Evolutionary conservation across 768 basidiomycete species (phyloP), one percentile per base, ranked within the genome.

Genomic region (Steccherinum ochraceum): DNA sequence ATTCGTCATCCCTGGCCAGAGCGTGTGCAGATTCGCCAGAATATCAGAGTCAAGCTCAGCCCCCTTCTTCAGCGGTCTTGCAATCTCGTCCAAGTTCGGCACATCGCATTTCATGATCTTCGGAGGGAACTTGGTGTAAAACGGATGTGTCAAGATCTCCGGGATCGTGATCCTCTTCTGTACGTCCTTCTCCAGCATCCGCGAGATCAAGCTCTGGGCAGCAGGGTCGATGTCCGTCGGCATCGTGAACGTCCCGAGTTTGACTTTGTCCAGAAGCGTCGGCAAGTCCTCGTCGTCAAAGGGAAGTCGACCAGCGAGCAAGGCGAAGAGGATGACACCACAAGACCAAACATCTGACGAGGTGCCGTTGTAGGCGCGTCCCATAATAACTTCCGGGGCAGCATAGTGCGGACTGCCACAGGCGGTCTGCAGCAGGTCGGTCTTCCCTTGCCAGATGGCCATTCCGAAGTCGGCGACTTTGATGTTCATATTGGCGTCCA

Each of bases 401-500:
- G 93, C 93, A 53, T 98, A 96, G 65, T 96, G 94, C 50, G 93
- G 93, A 58, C 89, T 92, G 24, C 94, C 94, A 58, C 94, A 96
- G 20, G 88, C 86, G 0, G 93, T 96, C 59, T 78, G 78, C 46
- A 96, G 75, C 64, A 83, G 64, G 13, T 74, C 69, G 46, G 76
- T 74, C 53, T 79, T 78, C 21, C 71, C 75, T 67, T 93, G 89
- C 86, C 89, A 93, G 21, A 23, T 23, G 3, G 93, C 93, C 89
- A 96, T 93, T n/a, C 94, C 93, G 64, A 96, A 94, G 69, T 97
- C 94, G 2, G 90, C 93, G 26, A 97, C 84, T 64, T 95, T 98
- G 79, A 97, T 84, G 58, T 92, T 93, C 56, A 77, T 80, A 60
- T 89, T 72, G 35, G 78, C 73, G 71, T 92, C 89, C 45, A 95